phyloP scores from a whole-genome alignment of 1,139 yeast genomes.

The Yamadazyma oceani region DNA sequence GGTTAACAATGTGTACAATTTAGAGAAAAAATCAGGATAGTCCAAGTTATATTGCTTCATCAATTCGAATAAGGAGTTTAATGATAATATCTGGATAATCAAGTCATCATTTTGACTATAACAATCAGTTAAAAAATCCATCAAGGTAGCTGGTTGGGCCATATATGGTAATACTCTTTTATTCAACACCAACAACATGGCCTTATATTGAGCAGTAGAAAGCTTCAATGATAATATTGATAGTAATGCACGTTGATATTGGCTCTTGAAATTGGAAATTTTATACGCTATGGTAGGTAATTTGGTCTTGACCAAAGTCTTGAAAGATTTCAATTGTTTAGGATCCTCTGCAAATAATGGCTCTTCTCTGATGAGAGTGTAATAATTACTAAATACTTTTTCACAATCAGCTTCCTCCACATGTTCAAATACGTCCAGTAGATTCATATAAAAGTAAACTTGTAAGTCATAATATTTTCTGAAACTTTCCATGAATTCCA shows the following conservation, averaged over 20 bases:
- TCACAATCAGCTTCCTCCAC: constrained; percentile 10
- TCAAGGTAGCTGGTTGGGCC: constrained; percentile 74
- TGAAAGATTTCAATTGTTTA: constrained; percentile 33
- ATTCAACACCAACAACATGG: constrained; percentile 69
- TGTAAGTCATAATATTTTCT: constrained; percentile 63
- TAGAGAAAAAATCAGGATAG: constrained; percentile 85
- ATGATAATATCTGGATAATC: constrained; percentile 73
- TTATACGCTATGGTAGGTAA: constrained; percentile 60
- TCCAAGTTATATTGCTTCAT: constrained; percentile 84
- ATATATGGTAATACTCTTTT: constrained; percentile 81
- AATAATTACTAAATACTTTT: constrained; percentile 37
- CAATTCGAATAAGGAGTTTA: constrained; percentile 84
- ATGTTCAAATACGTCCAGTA: constrained; percentile 21
- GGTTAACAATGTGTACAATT: constrained; percentile 77
- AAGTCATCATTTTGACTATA: constrained; percentile 64
- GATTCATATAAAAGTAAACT: constrained; percentile 53
- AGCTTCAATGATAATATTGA: constrained; percentile 51
- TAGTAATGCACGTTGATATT: constrained; percentile 71
- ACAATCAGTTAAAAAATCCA: constrained; percentile 93
- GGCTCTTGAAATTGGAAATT: constrained; percentile 56
- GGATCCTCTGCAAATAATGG: constrained; percentile 23
- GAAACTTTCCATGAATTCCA: constrained; percentile 61
- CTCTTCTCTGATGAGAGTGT: constrained; percentile 36
- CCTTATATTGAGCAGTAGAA: constrained; percentile 63
- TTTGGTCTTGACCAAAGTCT: constrained; percentile 30